These are phyloP conservation scores for Fusarium sp. DNA, from an alignment of 2,329 filamentous ascomycete species.

Conservation along the genomic window DNA sequence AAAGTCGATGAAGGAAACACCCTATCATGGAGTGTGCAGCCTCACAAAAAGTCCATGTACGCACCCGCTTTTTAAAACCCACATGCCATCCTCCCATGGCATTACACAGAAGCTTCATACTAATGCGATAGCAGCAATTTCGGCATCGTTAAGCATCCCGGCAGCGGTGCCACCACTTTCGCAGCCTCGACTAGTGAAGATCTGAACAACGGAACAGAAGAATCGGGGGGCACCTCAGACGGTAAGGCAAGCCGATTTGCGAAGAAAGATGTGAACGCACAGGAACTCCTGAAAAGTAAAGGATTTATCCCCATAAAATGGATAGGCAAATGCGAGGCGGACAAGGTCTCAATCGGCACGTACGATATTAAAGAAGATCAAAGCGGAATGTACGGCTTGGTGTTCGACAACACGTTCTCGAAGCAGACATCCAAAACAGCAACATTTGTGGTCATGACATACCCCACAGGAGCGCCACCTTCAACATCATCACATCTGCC, in stretches of 20 bases:
- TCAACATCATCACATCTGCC: slow-evolving; percentile 79
- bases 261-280: slow-evolving; percentile 72
- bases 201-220: slow-evolving; percentile 61
- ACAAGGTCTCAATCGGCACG: slow-evolving; percentile 92
- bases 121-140: slow-evolving; percentile 75
- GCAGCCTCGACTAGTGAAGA: slow-evolving; percentile 59
- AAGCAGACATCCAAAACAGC: slow-evolving; percentile 95
- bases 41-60: slow-evolving; percentile 95
- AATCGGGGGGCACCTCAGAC: slow-evolving; percentile 58
- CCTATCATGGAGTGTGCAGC: slow-evolving; percentile 97
- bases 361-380: slow-evolving; percentile 81
- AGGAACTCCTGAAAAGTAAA: slow-evolving; percentile 74
- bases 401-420: slow-evolving; percentile 99
- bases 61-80: slow-evolving; percentile 36
- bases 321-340: slow-evolving; percentile 95
- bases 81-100: neutral
- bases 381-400: slow-evolving; percentile 93
- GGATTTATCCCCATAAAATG: slow-evolving; percentile 81
- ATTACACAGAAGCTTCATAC: slow-evolving; percentile 2
- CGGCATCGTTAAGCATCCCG: slow-evolving; percentile 96
- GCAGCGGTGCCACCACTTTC: slow-evolving; percentile 70
- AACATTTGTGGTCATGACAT: slow-evolving; percentile 93
- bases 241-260: slow-evolving; percentile 62
- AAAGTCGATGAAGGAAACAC: slow-evolving; percentile 90
- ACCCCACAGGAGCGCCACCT: slow-evolving; percentile 84